Conservation (phyloP, 2,329 filamentous ascomycete genomes). For the Intubia oerlemansii region DNA sequence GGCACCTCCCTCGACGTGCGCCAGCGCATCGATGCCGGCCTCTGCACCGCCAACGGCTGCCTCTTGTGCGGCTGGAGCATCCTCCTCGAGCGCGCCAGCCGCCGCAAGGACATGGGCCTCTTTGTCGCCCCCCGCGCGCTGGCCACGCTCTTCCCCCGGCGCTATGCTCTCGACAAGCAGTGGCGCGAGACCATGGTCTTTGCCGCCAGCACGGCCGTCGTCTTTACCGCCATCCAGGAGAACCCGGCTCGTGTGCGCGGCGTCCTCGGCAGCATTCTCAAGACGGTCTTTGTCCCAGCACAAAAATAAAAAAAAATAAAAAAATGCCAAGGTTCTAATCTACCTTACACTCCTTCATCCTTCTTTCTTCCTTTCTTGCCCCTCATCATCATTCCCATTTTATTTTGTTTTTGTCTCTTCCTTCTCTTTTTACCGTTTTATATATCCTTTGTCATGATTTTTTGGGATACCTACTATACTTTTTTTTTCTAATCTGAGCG, state of each 20-base stretch:
- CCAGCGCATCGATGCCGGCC: constrained; percentile 34
- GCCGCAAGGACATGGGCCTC: constrained; percentile 54
- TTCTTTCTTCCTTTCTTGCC: too few relatives aligned
- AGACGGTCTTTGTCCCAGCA: too few relatives aligned
- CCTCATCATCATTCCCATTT: too few relatives aligned
- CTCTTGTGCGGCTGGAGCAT: constrained; percentile 66
- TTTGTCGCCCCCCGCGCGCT: constrained; percentile 65
- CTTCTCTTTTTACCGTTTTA: neutral
- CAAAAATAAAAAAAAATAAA: too few relatives aligned
- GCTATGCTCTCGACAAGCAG: constrained; percentile 39
- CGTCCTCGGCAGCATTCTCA: constrained; percentile 40
- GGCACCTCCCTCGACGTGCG: constrained; percentile 24
- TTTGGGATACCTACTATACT: too few relatives aligned
- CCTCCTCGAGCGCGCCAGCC: constrained; percentile 42
- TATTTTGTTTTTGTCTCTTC: neutral
- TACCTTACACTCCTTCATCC: too few relatives aligned
- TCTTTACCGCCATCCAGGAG: constrained; percentile 47
- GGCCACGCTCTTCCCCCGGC: constrained; percentile 50
- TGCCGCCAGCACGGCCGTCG: constrained; percentile 43
- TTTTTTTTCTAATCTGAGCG: too few relatives aligned
- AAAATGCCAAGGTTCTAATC: too few relatives aligned
- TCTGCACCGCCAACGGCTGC: constrained; percentile 55
- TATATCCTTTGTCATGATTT: neutral
- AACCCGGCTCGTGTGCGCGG: constrained; percentile 42
- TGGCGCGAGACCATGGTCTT: constrained; percentile 48